Percentiles rank a stretch among this genome's conserved stretches.
These are phyloP conservation scores for Chytriomyces sp. DNA, from an alignment of 192 early-diverging fungal genomes.

Conservation along the genomic window DNA sequence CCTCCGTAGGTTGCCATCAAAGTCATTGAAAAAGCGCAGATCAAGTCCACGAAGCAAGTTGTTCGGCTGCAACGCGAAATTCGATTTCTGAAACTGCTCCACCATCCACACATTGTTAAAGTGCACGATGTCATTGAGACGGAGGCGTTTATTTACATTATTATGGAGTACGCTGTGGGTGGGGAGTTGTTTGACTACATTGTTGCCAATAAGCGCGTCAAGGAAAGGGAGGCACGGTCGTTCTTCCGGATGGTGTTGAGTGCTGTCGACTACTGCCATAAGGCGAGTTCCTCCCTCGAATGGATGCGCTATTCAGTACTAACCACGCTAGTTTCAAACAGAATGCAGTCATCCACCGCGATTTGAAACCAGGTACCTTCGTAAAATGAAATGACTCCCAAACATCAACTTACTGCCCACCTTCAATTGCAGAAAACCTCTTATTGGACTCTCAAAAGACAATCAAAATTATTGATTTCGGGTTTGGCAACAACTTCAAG, in stretches of 20 bases:
- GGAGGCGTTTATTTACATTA: slow-evolving; percentile 77
- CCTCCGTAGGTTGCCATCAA: slow-evolving; percentile 48
- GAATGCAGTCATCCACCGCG: slow-evolving; percentile 73
- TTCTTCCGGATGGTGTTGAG: slow-evolving; percentile 86
- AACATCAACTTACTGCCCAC: neutral
- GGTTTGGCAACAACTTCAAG: slow-evolving; percentile 75
- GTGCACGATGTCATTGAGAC: slow-evolving; percentile 84
- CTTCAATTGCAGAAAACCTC: slow-evolving; percentile 72
- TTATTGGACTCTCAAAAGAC: slow-evolving; percentile 72
- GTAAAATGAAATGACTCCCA: neutral
- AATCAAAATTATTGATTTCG: slow-evolving; percentile 91
- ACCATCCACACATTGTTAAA: slow-evolving; percentile 90
- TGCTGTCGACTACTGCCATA: slow-evolving; percentile 64
- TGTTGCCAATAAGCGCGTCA: slow-evolving; percentile 75
- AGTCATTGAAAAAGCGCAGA: slow-evolving; percentile 51
- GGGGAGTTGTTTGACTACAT: slow-evolving; percentile 89
- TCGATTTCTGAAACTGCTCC: slow-evolving; percentile 82
- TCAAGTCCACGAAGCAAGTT: slow-evolving; percentile 65
- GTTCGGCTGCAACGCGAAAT: slow-evolving; percentile 72
- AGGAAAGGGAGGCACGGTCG: slow-evolving; percentile 82
- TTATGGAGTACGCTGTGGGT: slow-evolving; percentile 88
- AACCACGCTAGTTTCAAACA: slow-evolving; percentile 1
- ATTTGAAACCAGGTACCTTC: slow-evolving; percentile 72
- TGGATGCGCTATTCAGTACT: slow-evolving; percentile 59
- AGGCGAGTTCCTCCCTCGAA: slow-evolving; percentile 65